These are phyloP conservation scores for Tetracentron sinense DNA, from an alignment of 164 flowering plant species.

Conservation along the genomic window DNA sequence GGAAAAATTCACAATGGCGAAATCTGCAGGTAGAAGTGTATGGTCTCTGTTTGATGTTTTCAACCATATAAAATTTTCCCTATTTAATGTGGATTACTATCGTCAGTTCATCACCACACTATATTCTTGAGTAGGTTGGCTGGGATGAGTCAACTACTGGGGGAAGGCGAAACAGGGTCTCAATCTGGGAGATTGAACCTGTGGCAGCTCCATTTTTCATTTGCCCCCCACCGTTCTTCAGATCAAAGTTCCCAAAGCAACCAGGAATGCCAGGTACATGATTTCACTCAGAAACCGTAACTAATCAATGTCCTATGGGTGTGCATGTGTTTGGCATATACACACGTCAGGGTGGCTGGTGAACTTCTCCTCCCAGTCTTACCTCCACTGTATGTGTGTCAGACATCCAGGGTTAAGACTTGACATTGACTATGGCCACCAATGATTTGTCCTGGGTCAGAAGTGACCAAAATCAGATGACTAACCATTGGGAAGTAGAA, in stretches of 20 bases:
- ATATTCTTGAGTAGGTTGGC: conserved; percentile 57
- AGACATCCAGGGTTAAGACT: background rate
- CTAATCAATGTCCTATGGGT: too few relatives aligned
- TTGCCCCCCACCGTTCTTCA: background rate
- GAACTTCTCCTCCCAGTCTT: too few relatives aligned
- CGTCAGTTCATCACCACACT: background rate
- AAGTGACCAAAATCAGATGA: too few relatives aligned
- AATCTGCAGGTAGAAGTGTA: conserved; percentile 70
- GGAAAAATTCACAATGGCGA: conserved; percentile 99
- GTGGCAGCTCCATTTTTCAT: conserved; percentile 31
- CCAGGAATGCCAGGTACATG: background rate
- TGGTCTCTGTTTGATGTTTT: conserved; percentile 4
- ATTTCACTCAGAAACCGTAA: too few relatives aligned
- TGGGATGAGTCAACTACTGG: conserved; percentile 99
- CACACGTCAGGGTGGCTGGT: too few relatives aligned
- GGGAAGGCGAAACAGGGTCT: conserved; percentile 86
- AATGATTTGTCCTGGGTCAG: background rate
- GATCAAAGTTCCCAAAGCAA: background rate
- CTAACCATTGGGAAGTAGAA: background rate
- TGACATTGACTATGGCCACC: background rate
- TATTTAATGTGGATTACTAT: background rate
- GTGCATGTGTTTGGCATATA: too few relatives aligned
- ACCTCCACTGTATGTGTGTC: too few relatives aligned
- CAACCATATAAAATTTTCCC: background rate
- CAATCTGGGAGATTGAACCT: conserved; percentile 99